Percentiles rank a stretch among this genome's conserved stretches.
Conservation (phyloP, 805 yeast genomes). For the Yamadazyma sp. region DNA sequence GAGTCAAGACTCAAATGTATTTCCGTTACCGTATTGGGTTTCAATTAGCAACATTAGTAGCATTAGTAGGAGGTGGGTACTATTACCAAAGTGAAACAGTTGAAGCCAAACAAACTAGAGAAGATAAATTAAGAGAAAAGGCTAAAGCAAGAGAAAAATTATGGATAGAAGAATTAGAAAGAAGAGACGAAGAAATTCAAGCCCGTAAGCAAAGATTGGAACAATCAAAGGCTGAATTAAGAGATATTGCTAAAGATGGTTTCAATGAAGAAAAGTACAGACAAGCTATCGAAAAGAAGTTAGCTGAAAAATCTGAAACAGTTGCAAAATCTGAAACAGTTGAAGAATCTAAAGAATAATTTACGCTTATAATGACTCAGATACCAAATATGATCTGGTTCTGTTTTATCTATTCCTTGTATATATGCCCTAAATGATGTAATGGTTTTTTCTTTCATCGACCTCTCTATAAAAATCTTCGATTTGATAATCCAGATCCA, state of each 20-base stretch:
- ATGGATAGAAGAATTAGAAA: constrained; percentile 89
- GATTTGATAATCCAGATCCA: background rate
- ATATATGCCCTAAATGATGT: no score
- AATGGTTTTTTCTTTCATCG: background rate
- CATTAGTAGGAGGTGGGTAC: constrained; percentile 77
- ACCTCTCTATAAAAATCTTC: background rate
- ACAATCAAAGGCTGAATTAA: constrained; percentile 45
- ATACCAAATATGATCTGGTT: no score
- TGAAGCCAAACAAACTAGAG: constrained; percentile 48
- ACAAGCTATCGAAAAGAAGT: constrained; percentile 8
- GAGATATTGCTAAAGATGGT: constrained; percentile 32
- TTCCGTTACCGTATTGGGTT: constrained; percentile 87
- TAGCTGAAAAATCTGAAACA: constrained; percentile 1
- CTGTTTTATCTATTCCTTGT: no score
- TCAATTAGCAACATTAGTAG: constrained; percentile 80
- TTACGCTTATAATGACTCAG: no score
- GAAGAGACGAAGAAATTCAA: constrained; percentile 74
- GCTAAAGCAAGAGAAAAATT: constrained; percentile 80
- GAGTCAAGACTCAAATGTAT: constrained; percentile 75
- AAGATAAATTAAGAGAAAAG: constrained; percentile 67
- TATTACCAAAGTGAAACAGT: constrained; percentile 54
- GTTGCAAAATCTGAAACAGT: no score
- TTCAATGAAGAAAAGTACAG: constrained; percentile 24
- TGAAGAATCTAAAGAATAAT: background rate
- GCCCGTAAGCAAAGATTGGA: constrained; percentile 68